Evolutionary conservation across 2,329 filamentous ascomycete species (phyloP), one percentile per base, ranked within the genome.

Genomic region (Lasiodiplodia theobromae): DNA sequence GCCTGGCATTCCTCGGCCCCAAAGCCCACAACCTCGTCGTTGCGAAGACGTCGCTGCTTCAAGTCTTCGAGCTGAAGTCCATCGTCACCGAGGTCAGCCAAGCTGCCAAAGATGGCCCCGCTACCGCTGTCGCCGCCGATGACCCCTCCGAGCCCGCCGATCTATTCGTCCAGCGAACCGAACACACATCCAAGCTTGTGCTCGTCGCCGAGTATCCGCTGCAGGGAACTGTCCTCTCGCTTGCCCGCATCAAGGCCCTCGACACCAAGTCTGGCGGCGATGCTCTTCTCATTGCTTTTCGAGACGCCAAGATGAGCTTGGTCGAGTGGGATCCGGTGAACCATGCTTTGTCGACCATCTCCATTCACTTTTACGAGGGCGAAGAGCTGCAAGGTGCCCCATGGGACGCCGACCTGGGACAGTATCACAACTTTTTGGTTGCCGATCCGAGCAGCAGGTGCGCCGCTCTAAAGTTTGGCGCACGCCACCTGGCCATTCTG

Each of bases 321-420:
- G 86, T 97, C 68, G 93, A 97, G 82, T 99, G 96, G 96, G 93
- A 98, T 77, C 89, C 93, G 10, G 89, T 91, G 77, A 89, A 88
- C 72, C 86, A 92, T 79, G 88, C 88, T 64, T 89, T 98, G 74
- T 90, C 91, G 74, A 98, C 95, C 66, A 88, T 96, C 71, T 98
- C 95, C 64, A 95, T 99, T 75, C 96, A 99, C 83, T 98, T 94
- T 85, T 99, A 98, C 82, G 96, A 99, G 80, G 92, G 96, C 78
- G 94, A 97, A 76, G 94, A 97, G 77, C 84, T 95, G 70, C 89
- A 91, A 72, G 89, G 91, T 66, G 91, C 89, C 71, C 94, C 95
- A 0, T 97, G 94, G 91, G 89, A 91, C 63, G 87, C 91, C 65
- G 87, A 91, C 67, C 82, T 96, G 75, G 89, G 88, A 77, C 88